These are phyloP conservation scores for Cladophialophora yegresii DNA, from an alignment of 2,329 filamentous ascomycete genomes.

Conservation along the genomic window DNA sequence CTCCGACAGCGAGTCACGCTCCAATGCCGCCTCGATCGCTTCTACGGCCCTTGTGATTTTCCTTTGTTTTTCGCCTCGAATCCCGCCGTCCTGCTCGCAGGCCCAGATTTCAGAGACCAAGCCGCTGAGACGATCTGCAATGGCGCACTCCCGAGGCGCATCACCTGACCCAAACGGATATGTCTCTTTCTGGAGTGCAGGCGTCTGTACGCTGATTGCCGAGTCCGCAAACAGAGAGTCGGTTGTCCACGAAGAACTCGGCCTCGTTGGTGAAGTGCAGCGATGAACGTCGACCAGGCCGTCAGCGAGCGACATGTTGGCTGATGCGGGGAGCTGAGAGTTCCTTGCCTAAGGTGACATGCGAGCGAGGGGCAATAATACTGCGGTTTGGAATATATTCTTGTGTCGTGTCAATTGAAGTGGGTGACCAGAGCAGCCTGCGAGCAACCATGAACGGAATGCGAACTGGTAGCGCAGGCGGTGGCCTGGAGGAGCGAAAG, in stretches of 20 bases:
- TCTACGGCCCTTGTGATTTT: constrained; percentile 23
- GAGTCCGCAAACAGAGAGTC: constrained; percentile 38
- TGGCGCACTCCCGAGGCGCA: constrained; percentile 2
- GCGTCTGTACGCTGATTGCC: constrained; percentile 38
- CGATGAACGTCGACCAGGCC: constrained; percentile 2
- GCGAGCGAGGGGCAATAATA: constrained; percentile 1
- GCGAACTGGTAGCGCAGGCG: constrained; percentile 1
- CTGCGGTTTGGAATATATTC: neutral
- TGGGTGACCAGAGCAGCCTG: constrained; percentile 10
- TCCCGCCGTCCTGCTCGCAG: constrained; percentile 28
- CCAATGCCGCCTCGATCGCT: constrained; percentile 25
- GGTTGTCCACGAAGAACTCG: constrained; percentile 32
- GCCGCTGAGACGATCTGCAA: constrained; percentile 30
- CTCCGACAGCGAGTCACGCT: constrained; percentile 20
- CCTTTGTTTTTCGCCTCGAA: constrained; percentile 22
- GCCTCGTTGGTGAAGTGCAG: constrained; percentile 22
- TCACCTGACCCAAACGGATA: constrained; percentile 9
- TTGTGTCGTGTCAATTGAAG: neutral
- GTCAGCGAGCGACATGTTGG: constrained; percentile 15
- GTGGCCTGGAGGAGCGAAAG: neutral
- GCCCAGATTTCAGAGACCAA: constrained; percentile 32
- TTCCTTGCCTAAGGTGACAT: constrained; percentile 3
- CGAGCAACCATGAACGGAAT: constrained; percentile 1
- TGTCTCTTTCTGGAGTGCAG: constrained; percentile 22
- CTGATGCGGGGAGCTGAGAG: neutral